Evolutionary conservation across 352 stramenopile genomes (phyloP).

Genomic region (Pythium myriotylum): DNA sequence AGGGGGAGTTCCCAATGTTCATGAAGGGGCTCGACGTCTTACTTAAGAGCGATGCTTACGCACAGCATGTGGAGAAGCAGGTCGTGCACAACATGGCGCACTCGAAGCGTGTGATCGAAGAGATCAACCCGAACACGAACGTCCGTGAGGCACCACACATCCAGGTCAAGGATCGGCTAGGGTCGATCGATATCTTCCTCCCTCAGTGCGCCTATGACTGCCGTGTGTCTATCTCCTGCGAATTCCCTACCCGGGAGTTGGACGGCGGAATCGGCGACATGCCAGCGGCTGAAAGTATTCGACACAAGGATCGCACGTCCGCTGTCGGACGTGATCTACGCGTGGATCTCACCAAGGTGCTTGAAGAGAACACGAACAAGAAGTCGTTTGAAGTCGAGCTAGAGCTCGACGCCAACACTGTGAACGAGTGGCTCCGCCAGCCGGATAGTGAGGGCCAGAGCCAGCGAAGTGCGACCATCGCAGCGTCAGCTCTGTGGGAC

Average conservation of each 20-base stretch:
- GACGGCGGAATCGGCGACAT: conserved; percentile 61
- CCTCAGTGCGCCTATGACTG: conserved; percentile 86
- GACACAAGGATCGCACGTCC: conserved; percentile 78
- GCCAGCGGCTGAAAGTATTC: conserved; percentile 69
- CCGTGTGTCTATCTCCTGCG: conserved; percentile 82
- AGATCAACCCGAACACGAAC: conserved; percentile 65
- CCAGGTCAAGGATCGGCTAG: conserved; percentile 83
- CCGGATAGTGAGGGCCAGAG: conserved; percentile 72
- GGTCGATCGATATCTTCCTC: conserved; percentile 87
- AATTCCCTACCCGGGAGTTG: conserved; percentile 66
- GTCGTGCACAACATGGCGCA: conserved; percentile 79
- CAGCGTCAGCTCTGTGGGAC: conserved; percentile 72
- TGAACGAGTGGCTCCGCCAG: conserved; percentile 79
- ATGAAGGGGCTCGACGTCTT: conserved; percentile 64
- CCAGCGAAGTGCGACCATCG: conserved; percentile 69
- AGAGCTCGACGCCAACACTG: conserved; percentile 63
- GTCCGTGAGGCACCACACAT: conserved; percentile 48
- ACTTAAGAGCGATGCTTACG: conserved; percentile 69
- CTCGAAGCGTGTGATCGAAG: conserved; percentile 78
- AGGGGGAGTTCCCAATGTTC: conserved; percentile 74
- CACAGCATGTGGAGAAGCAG: conserved; percentile 78
- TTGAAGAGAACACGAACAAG: conserved; percentile 76
- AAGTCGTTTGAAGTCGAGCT: conserved; percentile 79
- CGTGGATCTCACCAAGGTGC: conserved; percentile 83
- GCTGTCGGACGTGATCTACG: conserved; percentile 76